Evolutionary conservation across 139 green algal genomes (phyloP), one percentile per base, ranked within the genome.

Genomic region (Coelastrella sp.): DNA sequence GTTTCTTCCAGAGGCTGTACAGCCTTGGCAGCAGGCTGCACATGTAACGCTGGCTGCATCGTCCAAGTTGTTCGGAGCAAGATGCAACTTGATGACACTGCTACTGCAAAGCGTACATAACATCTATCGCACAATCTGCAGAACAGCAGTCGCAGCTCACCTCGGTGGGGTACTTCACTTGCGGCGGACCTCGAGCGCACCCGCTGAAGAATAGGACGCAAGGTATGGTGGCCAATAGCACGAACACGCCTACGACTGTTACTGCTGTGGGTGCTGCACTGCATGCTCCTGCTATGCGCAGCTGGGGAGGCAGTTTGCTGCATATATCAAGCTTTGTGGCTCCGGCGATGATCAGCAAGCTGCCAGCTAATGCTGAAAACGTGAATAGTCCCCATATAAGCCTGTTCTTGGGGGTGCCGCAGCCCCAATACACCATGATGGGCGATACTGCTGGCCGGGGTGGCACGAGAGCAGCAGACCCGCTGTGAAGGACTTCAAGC

Each of bases 341-440:
- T 22, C 85, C 85, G n/a, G 73, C 73, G 5, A 71, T 60, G 68
- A 89, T 64, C 19, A 89, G 85, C 23, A 89, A 22, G 22, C 65
- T 73, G 73, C 85, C 85, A 4, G 65, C 3, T 5, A 89, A 10
- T 4, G 56, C 85, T 22, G n/a, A 82, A 19, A 64, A 6, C n/a
- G 11, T n/a, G 17, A 89, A 73, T 19, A 23, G 4, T 16, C 56
- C 71, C 85, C 85, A 89, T 60, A 71, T 83, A 56, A 71, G 83
- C 7, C 73, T 59, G 58, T 89, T 89, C 5, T 13, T 61, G 2
- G 71, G 19, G 22, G 85, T 89, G 7, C 73, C 73, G n/a, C 85
- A 89, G 73, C 85, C 85, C 73, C 73, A 83, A 71, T 89, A 89
- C 6, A 87, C 85, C 85, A 83, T 89, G 54, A 22, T 89, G 14